Percentiles rank a stretch among this genome's conserved stretches.
Evolutionary conservation across 352 stramenopile species (phyloP).

Genomic region (Pythium diclinum): DNA sequence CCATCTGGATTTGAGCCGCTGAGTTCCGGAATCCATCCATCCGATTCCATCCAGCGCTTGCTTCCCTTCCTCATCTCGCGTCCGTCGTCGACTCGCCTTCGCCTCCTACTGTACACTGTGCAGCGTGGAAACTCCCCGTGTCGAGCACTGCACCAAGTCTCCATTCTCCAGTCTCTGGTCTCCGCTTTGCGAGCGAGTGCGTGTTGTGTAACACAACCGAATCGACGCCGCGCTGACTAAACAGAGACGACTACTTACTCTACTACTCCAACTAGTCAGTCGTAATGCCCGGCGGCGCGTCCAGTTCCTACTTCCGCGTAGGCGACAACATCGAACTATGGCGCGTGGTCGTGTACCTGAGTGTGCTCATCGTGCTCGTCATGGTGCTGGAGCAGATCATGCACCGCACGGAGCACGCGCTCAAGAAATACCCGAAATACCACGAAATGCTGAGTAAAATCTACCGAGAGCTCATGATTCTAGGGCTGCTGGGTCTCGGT

Average conservation of each 20-base stretch:
- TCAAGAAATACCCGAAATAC: conserved; percentile 55
- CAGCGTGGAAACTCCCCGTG: background rate
- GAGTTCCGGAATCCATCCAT: background rate
- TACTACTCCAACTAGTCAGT: background rate
- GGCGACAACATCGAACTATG: conserved; percentile 54
- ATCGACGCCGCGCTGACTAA: background rate
- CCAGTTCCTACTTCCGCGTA: conserved; percentile 48
- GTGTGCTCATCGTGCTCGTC: conserved; percentile 44
- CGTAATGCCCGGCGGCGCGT: conserved; percentile 2
- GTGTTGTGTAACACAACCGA: background rate
- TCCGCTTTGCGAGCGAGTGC: background rate
- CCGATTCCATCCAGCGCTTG: background rate
- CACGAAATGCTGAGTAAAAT: conserved; percentile 60
- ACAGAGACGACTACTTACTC: too few species aligned
- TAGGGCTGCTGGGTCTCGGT: conserved; percentile 31
- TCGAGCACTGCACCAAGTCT: too few species aligned
- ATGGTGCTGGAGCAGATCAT: conserved; percentile 49
- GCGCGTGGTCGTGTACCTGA: conserved; percentile 50
- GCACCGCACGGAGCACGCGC: conserved; percentile 46
- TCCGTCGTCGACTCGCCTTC: background rate
- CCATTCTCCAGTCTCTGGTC: too few species aligned
- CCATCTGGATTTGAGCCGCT: background rate
- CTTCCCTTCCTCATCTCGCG: too few species aligned
- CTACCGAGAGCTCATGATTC: conserved; percentile 30
- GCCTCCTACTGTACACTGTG: background rate